These are phyloP conservation scores for Stachybotrys chlorohalonatus DNA, from an alignment of 2,329 filamentous ascomycete genomes.

Conservation along the genomic window DNA sequence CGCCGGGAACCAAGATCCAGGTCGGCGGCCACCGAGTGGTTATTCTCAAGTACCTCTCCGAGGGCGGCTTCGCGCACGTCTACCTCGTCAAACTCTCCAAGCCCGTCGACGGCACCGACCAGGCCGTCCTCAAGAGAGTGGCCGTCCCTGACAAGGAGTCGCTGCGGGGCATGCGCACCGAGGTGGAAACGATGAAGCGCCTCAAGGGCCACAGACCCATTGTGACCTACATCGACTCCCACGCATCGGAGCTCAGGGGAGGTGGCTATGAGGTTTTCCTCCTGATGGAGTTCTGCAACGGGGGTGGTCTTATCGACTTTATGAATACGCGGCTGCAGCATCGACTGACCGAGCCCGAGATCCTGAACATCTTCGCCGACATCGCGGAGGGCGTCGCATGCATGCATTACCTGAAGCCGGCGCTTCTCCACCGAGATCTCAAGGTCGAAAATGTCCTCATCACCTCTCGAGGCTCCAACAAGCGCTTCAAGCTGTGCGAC, in stretches of 20 bases:
- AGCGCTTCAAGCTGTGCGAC: conserved; percentile 92
- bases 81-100: conserved; percentile 86
- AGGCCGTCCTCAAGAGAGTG: conserved; percentile 85
- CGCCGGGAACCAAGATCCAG: conserved; percentile 91
- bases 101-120: conserved; percentile 67
- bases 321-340: conserved; percentile 99
- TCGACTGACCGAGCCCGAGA: conserved; percentile 92
- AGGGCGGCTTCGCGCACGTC: conserved; percentile 96
- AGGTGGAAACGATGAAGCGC: conserved; percentile 99
- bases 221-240: conserved; percentile 96
- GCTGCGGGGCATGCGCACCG: conserved; percentile 89
- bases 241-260: conserved; percentile 85
- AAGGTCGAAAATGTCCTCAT: conserved; percentile 99
- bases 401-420: conserved; percentile 97
- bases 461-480: conserved; percentile 53
- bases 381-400: conserved; percentile 93
- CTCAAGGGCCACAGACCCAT: conserved; percentile 94
- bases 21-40: conserved; percentile 87
- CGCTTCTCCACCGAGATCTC: conserved; percentile 84
- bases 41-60: conserved; percentile 94
- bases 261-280: conserved; percentile 97
- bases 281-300: conserved; percentile 95
- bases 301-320: conserved; percentile 94
- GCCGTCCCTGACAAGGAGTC: conserved; percentile 94
- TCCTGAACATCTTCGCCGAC: conserved; percentile 92